phyloP scores from a whole-genome alignment of 768 basidiomycete genomes.

The Pisolithus microcarpus region DNA sequence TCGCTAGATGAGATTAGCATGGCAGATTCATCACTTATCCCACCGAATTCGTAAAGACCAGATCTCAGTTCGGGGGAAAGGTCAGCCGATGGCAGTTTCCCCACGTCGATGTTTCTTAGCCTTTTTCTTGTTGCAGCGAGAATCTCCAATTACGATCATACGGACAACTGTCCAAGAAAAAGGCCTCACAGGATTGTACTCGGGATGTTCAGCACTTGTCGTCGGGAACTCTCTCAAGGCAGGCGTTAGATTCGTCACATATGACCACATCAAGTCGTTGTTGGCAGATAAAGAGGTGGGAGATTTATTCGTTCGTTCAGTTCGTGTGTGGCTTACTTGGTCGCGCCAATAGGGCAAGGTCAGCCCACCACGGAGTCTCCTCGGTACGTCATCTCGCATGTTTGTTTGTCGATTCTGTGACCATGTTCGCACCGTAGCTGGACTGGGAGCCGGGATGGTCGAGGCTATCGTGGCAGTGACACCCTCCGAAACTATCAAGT shows the following conservation, averaged over 20 bases:
- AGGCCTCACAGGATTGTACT: constrained; percentile 84
- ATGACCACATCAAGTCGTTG: constrained; percentile 83
- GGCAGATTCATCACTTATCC: constrained; percentile 79
- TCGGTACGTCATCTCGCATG: constrained; percentile 43
- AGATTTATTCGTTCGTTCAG: background rate
- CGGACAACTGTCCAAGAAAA: constrained; percentile 64
- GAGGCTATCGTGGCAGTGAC: constrained; percentile 95
- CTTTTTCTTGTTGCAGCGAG: constrained; percentile 34
- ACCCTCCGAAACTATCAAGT: constrained; percentile 99
- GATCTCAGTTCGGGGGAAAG: constrained; percentile 85
- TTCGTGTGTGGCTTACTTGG: background rate
- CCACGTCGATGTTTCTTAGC: background rate
- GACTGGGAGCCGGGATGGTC: constrained; percentile 81
- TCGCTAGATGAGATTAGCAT: constrained; percentile 33
- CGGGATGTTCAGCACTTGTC: constrained; percentile 83
- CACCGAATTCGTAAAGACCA: constrained; percentile 89
- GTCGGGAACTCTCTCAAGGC: constrained; percentile 92
- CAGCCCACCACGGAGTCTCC: constrained; percentile 73
- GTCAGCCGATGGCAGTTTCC: constrained; percentile 25
- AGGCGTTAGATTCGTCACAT: constrained; percentile 91
- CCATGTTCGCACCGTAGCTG: constrained; percentile 36
- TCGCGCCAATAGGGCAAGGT: constrained; percentile 68
- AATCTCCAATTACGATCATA: constrained; percentile 69
- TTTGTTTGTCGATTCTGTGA: background rate
- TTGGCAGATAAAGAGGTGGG: constrained; percentile 79